Base-by-base conservation (phyloP, 768 basidiomycete species). In the Collybiopsis confluens region DNA sequence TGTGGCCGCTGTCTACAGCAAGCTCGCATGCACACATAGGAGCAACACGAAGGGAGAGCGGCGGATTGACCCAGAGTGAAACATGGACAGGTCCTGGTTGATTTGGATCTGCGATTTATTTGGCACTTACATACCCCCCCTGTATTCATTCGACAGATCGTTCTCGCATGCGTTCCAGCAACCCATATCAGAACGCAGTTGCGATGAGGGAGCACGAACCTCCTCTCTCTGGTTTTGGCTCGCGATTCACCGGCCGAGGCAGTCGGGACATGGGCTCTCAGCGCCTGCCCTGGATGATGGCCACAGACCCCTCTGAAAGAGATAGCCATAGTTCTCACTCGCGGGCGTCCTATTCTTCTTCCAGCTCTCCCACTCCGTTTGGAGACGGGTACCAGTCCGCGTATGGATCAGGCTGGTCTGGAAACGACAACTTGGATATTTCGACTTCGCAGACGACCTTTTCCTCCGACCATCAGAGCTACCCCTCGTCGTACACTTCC, bases 391-490 rank as follows among this genome's bases (percentile, higher is more conserved):
- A 75, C 56, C 64, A 64, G n/a, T 69, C n/a, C n/a, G n/a, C 69
- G 2, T 77, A 74, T 43, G 70, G 68, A 2, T 70, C 72, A 20
- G 56, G 66, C n/a, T 79, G 76, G 74, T 65, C 50, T n/a, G 40
- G 26, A 8, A 28, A 28, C 15, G 40, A 52, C 9, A 24, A 43
- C 23, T 23, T 43, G 24, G 50, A 42, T 41, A 48, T 48, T 24
- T 21, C 47, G 21, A 20, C 45, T 38, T 37, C 47, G 20, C 47
- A 48, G 24, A 20, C 50, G 21, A 20, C 50, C 6, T 52, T 41
- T n/a, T 52, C 50, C 23, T 38, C 50, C 18, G 24, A 8, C 10
- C 50, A 52, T 28, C 50, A 52, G n/a, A 16, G 23, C 11, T 52
- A 52, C 26, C 18, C 38, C 23, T 41, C 50, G n/a, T 42, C 50